These are phyloP conservation scores for Niveomyces coronatus DNA, from an alignment of 2,329 filamentous ascomycete species.

Conservation along the genomic window DNA sequence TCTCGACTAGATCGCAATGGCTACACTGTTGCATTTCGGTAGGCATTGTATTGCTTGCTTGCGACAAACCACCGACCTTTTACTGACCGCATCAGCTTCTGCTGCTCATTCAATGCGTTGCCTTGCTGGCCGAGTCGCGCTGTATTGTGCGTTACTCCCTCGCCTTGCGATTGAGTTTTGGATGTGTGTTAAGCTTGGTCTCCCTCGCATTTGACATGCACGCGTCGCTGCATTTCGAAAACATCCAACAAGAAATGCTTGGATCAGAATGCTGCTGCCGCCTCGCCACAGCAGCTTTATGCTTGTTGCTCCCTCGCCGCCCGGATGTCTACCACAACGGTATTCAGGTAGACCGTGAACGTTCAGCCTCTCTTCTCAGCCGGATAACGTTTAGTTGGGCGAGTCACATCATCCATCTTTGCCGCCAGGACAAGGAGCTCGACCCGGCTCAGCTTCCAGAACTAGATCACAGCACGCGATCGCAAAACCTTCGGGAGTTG, in stretches of 20 bases:
- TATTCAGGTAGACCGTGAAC: background rate
- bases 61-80: no score
- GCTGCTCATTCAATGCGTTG: background rate
- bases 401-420: background rate
- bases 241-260: background rate
- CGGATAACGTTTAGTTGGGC: background rate
- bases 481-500: background rate
- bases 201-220: background rate
- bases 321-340: background rate
- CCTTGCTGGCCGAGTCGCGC: background rate
- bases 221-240: background rate
- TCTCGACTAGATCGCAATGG: background rate
- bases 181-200: background rate
- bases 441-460: background rate
- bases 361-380: background rate
- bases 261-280: background rate
- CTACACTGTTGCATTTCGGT: background rate
- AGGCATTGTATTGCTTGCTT: no score
- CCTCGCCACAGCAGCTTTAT: background rate
- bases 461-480: background rate
- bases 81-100: background rate
- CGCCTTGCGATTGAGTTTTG: background rate
- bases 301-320: background rate
- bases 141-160: background rate
- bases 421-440: background rate